Percentiles rank a stretch among this genome's conserved stretches.
phyloP scores from a whole-genome alignment of 139 green algal species.

The Ulvella scutata region DNA sequence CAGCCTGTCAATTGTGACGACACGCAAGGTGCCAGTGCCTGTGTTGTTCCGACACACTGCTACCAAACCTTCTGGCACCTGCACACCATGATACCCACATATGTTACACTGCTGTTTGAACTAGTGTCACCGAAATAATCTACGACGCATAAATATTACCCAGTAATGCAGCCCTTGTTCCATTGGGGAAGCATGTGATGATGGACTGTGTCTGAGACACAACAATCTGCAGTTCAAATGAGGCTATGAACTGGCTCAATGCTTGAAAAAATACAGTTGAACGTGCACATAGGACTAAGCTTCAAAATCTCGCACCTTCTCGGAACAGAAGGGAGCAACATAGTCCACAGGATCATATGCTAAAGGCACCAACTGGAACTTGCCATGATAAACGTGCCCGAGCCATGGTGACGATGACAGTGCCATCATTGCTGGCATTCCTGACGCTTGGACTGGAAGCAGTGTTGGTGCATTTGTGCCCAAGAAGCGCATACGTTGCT shows the following conservation, averaged over 20 bases:
- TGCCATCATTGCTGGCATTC: conserved; percentile 72
- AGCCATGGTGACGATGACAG: conserved; percentile 87
- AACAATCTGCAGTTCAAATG: too few species aligned
- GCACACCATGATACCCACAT: too few species aligned
- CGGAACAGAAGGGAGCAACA: conserved; percentile 17
- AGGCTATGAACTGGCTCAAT: too few species aligned
- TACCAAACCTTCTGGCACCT: conserved; percentile 95
- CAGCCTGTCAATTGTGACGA: conserved; percentile 80
- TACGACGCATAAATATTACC: too few species aligned
- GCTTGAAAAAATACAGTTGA: conserved; percentile 9
- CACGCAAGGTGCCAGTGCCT: conserved; percentile 47
- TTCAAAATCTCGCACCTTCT: not conserved
- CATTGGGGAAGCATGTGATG: too few species aligned
- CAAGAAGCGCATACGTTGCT: conserved; percentile 88
- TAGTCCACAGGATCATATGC: conserved; percentile 79
- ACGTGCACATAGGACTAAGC: not conserved
- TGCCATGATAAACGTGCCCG: conserved; percentile 74
- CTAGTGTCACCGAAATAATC: not conserved
- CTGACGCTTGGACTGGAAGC: conserved; percentile 42
- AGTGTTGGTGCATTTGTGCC: conserved; percentile 71
- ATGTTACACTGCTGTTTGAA: not conserved
- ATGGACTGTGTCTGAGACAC: too few species aligned
- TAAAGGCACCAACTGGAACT: conserved; percentile 76
- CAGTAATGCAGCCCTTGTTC: too few species aligned
- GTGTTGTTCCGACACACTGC: conserved; percentile 52